Base-by-base conservation (phyloP, 345 rosid genomes). In the Eutrema yunnanense region DNA sequence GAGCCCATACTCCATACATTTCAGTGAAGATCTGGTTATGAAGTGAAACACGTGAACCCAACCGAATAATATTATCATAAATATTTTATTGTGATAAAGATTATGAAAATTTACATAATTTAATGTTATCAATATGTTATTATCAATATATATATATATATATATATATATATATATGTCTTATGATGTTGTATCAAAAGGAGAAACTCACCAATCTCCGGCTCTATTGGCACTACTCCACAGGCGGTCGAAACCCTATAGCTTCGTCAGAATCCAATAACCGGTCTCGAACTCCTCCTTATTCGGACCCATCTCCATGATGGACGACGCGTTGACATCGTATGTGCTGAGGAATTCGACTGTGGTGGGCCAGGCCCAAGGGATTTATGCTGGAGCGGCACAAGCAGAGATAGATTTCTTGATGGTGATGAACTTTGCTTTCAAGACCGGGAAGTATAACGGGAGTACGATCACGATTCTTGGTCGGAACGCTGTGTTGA, bases 351-450 rank as follows among this genome's bases (percentile, higher is more conserved):
- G 6, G 33, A 50, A 26, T 13, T 50, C 33, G 33, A 84, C 71
- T 30, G 2, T 65, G 53, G 70, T 80, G 30, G 87, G 59, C 0
- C 67, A 46, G 11, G 80, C 85, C 2, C 83, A 81, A 51, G 87
- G 87, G 16, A 26, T 84, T 1, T 79, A 79, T 42, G 80, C 80
- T 1, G 51, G 51, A 1, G 75, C 79, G 6, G 69, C 80, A 4
- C 83, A 74, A 41, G 60, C 69, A 19, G 83, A 81, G 16, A 0
- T 79, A n/a, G 78, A 52, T 2, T 67, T 79, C 29, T 36, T 81
- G 51, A 65, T 84, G 83, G 79, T 46, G 1, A 72, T 81, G 83
- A 81, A 78, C n/a, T 79, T 84, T 4, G 83, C 48, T 26, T 76
- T 82, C 22, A 67, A 26, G 8, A 50, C 77, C 46, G 83, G 83